Conservation (phyloP, 495 filamentous ascomycete genomes). For the Penicillium salamii region DNA sequence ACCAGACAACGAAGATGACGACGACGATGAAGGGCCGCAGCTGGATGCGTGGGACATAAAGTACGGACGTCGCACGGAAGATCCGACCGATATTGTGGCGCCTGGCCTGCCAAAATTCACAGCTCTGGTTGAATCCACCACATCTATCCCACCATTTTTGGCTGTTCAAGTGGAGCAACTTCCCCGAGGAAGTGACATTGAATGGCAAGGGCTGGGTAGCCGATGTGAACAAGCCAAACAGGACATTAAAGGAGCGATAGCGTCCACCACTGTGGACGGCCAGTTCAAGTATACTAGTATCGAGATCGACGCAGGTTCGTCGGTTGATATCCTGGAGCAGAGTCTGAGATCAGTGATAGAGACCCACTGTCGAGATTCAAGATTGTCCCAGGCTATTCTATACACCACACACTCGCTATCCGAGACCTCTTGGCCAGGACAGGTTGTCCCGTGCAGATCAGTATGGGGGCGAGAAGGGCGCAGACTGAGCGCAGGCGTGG, state of each 20-base stretch:
- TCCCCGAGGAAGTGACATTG: slow-evolving; percentile 64
- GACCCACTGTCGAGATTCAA: slow-evolving; percentile 6
- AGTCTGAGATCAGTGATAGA: slow-evolving; percentile 21
- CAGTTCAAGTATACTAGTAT: slow-evolving; percentile 28
- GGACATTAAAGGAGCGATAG: slow-evolving; percentile 14
- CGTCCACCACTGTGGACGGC: slow-evolving; percentile 20
- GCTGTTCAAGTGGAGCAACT: slow-evolving; percentile 69
- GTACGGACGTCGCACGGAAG: slow-evolving; percentile 44
- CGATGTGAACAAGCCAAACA: slow-evolving; percentile 27
- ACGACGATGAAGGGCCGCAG: slow-evolving; percentile 42
- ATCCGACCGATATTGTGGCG: slow-evolving; percentile 12
- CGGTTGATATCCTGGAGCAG: slow-evolving; percentile 16
- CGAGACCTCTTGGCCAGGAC: slow-evolving; percentile 27
- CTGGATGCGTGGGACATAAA: slow-evolving; percentile 74
- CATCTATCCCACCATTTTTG: slow-evolving; percentile 59
- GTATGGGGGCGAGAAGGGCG: slow-evolving; percentile 44
- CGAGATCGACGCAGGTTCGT: slow-evolving; percentile 24
- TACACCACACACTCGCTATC: slow-evolving; percentile 33
- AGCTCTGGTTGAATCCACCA: slow-evolving; percentile 19
- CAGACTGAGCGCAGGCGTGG: slow-evolving; percentile 35
- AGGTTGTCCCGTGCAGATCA: slow-evolving; percentile 46
- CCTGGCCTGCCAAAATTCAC: slow-evolving; percentile 31
- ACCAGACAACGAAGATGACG: slow-evolving; percentile 27
- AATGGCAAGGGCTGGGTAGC: slow-evolving; percentile 64
- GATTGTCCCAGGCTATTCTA: slow-evolving; percentile 29